phyloP scores from a whole-genome alignment of 169 alveolate species.

The Pseudocohnilembus persalinus region DNA sequence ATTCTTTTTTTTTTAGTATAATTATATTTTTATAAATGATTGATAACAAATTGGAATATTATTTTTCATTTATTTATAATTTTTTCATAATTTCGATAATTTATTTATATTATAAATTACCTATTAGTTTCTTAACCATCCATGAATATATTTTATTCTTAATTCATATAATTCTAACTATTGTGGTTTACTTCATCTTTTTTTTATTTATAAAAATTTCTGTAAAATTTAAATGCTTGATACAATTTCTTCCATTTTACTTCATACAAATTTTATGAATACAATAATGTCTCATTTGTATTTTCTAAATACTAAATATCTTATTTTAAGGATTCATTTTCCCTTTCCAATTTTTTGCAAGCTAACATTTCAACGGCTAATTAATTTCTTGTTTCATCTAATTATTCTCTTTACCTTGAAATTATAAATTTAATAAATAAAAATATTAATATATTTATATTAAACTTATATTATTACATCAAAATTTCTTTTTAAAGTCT shows the following conservation, averaged over 20 bases:
- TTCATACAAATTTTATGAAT: conserved; percentile 5
- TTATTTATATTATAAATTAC: neutral
- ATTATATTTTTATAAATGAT: no score
- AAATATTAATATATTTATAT: no score
- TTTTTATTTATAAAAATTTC: conserved; percentile 12
- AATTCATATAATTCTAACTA: no score
- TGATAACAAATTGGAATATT: no score
- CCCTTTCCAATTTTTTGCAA: conserved; percentile 1
- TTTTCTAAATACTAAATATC: conserved; percentile 3
- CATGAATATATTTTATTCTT: neutral
- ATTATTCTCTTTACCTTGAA: neutral
- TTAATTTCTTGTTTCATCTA: neutral
- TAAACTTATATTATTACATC: neutral
- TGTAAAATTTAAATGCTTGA: conserved; percentile 5
- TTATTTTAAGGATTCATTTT: conserved; percentile 18
- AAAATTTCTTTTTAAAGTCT: neutral
- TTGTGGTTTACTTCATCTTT: neutral
- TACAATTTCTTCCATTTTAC: conserved; percentile 22
- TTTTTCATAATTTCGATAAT: no score
- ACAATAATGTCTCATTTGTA: conserved; percentile 10
- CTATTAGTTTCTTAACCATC: neutral
- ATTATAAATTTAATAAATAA: no score
- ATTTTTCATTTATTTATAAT: no score
- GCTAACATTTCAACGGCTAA: neutral
- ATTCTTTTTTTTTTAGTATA: neutral